Base-by-base conservation (phyloP, 2,329 filamentous ascomycete genomes). In the Orbilia blumenaviensis region DNA sequence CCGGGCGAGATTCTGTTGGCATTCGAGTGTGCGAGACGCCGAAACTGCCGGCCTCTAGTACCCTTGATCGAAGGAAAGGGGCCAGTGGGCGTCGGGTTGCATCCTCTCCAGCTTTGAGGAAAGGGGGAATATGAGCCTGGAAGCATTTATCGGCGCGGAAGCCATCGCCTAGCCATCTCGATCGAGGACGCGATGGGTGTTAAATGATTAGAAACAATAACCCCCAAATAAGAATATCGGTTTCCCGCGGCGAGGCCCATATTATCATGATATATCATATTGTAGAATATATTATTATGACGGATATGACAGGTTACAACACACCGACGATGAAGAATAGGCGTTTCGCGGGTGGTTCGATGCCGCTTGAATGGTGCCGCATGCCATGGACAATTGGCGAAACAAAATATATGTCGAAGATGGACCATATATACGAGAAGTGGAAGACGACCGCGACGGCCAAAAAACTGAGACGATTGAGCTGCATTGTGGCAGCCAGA, bases 381-480 rank as follows among this genome's bases (percentile, higher is more conserved):
- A 99, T 99, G 81, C 95, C 95, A 85, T 91, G 92, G 66, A 98
- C 95, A 80, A 99, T 95, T 21, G 95, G 95, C 82, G 93, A 97
- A 82, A 97, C 93, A 82, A 99, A 99, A 84, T 99, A 98, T 78
- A 98, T 95, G 83, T 97, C 94, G 84, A 99, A 99, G 81, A 98
- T 98, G 75, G 93, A 97, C 82, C 91, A 92, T 68, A 97, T 91
- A 83, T 99, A 99, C 78, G 96, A 88, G 64, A 98, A 83, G 84
- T 99, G 96, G 83, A 99, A 99, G 77, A 94, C 85, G 82, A 97
- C 88, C 80, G 95, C 95, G 82, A 96, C 88, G 82, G 91, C 90
- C 83, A 98, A 84, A 83, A 99, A 98, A 82, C 90, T 90, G 81
- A 92, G 88, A 82, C 94, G 92, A 18, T 52, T 76, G 64, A 76